Base-by-base conservation (phyloP, 306 rosid genomes). In the Rubus parviflorus region DNA sequence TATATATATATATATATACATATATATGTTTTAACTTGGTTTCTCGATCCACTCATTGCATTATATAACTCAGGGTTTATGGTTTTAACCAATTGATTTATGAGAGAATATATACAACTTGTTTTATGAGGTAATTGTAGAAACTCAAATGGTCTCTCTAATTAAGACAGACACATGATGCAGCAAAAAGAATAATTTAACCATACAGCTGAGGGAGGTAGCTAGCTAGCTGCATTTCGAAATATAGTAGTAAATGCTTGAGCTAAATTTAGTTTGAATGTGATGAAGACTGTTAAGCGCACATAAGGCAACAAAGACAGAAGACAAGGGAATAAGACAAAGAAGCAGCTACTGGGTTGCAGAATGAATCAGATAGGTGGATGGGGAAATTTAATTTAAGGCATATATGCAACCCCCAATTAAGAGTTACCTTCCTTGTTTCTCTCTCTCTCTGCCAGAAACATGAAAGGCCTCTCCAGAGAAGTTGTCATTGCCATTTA, bases 401-500 rank as follows among this genome's bases (percentile, higher is more conserved):
- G 10, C 67, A 61, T 16, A 61, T 61, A 61, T 30, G 68, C 68
- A 64, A 72, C 79, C 73, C 65, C 64, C 16, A 62, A 35, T 62
- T 35, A 57, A 43, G 43, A 15, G 53, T 23, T 38, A 48, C 22
- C 66, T 60, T 25, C 40, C 66, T 58, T 22, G 48, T 45, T 45
- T 61, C 61, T 45, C 35, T 73, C 70, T 66, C 45, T 48, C 12
- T 43, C 7, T 58, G 76, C 81, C 87, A 83, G 79, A 83, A 79
- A 77, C 77, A 75, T 75, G 80, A 80, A 83, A 81, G 83, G 78
- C 79, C 79, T 78, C 75, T 80, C 79, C 83, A 74, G 84, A 80
- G 81, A 80, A 75, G 73, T 80, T 83, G 89, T 82, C 83, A 82
- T 69, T 69, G 70, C 81, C 84, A 82, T 86, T 83, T 83, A 86